Percentiles rank a stretch among this genome's conserved stretches.
phyloP scores from a whole-genome alignment of 2,329 filamentous ascomycete genomes.

The Verticillium zaregamsianum region DNA sequence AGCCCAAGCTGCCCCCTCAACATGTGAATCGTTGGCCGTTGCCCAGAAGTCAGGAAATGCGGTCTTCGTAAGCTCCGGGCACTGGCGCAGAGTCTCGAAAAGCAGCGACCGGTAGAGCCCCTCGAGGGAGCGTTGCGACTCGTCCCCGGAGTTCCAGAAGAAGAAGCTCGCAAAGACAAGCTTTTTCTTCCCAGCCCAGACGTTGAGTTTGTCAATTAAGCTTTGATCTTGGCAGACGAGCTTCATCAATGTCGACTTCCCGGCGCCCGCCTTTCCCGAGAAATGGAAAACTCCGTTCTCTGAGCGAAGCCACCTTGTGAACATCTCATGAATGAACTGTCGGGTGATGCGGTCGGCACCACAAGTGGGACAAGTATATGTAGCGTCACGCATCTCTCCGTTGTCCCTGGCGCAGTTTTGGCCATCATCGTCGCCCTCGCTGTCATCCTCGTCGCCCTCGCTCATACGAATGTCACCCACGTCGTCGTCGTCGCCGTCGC shows the following conservation, averaged over 20 bases:
- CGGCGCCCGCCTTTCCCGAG: constrained; percentile 12
- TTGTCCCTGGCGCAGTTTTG: too few species aligned
- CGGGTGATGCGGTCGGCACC: not conserved
- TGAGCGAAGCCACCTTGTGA: not conserved
- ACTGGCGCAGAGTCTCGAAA: constrained; percentile 12
- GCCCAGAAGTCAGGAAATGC: constrained; percentile 8
- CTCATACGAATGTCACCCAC: too few species aligned
- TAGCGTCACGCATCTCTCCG: too few species aligned
- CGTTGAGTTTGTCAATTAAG: not conserved
- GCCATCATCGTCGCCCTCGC: too few species aligned
- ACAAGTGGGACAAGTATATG: too few species aligned
- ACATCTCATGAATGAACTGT: not conserved
- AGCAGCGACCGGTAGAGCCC: constrained; percentile 15
- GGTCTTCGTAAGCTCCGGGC: constrained; percentile 9
- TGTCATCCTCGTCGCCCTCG: too few species aligned
- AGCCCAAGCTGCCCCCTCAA: not conserved
- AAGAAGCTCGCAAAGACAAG: constrained; percentile 8
- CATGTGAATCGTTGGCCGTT: not conserved
- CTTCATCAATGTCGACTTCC: constrained; percentile 10
- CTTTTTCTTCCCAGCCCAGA: constrained; percentile 2
- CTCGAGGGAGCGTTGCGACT: constrained; percentile 11
- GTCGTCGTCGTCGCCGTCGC: not conserved
- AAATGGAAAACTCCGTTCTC: constrained; percentile 3
- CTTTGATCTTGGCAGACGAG: not conserved
- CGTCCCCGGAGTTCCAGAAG: constrained; percentile 11